Evolutionary conservation across 1,284 basidiomycete species (phyloP).

Genomic region (Boletus semigastroideus): DNA sequence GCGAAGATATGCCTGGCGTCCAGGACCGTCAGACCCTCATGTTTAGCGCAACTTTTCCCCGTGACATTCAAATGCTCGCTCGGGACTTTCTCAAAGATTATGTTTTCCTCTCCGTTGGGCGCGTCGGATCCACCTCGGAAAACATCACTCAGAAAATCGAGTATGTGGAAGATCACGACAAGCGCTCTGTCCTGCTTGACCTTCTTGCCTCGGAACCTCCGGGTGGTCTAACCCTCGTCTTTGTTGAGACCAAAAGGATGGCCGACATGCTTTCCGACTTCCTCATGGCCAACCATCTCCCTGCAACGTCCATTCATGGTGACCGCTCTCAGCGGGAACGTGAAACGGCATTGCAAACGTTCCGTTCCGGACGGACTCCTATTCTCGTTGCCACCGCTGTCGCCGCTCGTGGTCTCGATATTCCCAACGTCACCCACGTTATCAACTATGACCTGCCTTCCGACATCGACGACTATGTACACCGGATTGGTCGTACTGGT

Average conservation of each 20-base stretch:
- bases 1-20: constrained; percentile 96
- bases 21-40: constrained; percentile 96
- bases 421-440: constrained; percentile 99
- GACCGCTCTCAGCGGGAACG: constrained; percentile 98
- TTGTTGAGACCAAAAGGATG: constrained; percentile 99
- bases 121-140: constrained; percentile 97
- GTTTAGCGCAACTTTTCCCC: constrained; percentile 99
- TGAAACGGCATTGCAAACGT: constrained; percentile 93
- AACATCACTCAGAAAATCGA: constrained; percentile 99
- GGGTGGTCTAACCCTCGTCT: constrained; percentile 88
- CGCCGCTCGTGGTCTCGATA: constrained; percentile 98
- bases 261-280: constrained; percentile 98
- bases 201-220: constrained; percentile 80
- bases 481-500: constrained; percentile 98
- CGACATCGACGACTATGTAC: constrained; percentile 98
- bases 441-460: constrained; percentile 98
- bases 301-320: constrained; percentile 97
- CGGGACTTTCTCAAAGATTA: constrained; percentile 96
- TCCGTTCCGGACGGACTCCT: constrained; percentile 92
- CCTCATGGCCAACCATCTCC: constrained; percentile 81
- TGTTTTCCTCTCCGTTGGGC: constrained; percentile 97
- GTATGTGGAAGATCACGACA: constrained; percentile 97
- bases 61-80: constrained; percentile 97
- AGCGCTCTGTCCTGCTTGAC: constrained; percentile 95
- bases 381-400: constrained; percentile 98